Evolutionary conservation across 306 rosid species (phyloP), one percentile per base, ranked within the genome.

Genomic region (Sicyos edulis): DNA sequence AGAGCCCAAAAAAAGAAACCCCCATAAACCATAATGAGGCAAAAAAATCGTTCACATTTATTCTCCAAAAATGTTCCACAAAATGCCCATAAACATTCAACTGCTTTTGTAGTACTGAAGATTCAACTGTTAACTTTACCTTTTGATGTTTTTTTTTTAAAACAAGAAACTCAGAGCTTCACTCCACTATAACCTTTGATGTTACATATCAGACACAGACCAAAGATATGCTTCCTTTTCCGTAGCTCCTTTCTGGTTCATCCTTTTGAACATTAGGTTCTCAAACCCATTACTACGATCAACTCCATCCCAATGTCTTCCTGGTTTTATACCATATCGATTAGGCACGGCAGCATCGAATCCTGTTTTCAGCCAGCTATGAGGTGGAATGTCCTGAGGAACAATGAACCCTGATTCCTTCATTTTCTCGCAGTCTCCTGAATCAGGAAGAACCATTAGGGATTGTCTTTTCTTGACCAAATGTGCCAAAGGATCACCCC

Each of bases 241-340:
- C 42, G 80, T 83, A 19, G 96, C 96, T 78, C 75, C 91, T 73
- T 76, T 91, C 78, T 91, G 92, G 26, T 88, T 93, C 78, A 50
- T 83, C 80, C 96, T 83, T 80, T 82, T 91, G 69, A 93, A 85
- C 80, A 85, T 1, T 73, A 58, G 82, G 77, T 91, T 91, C 86
- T 93, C 97, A 34, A 74, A 85, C 55, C 96, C 98, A 37, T 45
- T 93, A 69, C 99, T 91, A 12, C 95, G 91, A 75, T 93, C 99
- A 62, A 93, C 91, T 54, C 96, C 99, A 70, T 91, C 99, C 96
- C 99, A 93, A 49, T 88, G 99, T 65, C 97, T 87, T 63, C 97
- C 99, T 0, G 97, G 99, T 78, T 78, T 80, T 60, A 93, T 91
- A 71, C 92, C 92, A 66, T 88, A 86, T 26, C 95, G 84, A 76